Base-by-base conservation (phyloP, 2,329 filamentous ascomycete genomes). In the Pestalotiopsis sp. region DNA sequence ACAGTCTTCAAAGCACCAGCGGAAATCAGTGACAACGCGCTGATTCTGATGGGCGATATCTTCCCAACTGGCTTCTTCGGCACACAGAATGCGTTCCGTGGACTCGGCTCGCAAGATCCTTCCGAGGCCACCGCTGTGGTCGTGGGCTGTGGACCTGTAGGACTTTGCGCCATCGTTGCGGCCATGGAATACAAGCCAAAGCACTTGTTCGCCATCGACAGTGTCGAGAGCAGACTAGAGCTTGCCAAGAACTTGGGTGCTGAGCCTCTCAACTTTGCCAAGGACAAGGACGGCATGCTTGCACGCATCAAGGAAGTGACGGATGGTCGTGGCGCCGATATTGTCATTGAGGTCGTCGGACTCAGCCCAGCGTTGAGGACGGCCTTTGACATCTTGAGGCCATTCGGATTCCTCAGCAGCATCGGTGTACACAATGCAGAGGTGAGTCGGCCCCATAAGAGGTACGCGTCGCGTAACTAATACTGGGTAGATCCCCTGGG, bases 31-130 rank as follows among this genome's bases (percentile, higher is more conserved):
- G 91, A 95, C 73, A 87, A 92, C 72, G 90, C 90, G 45, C 85
- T 97, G 63, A 90, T 97, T 6, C 86, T 97, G 31, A 97, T 97
- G 94, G 94, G 93, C 17, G 94, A 97, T 77, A 97, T 97, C 75
- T 97, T 96, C 80, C 94, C 94, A 1, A 93, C 91, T 0, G 93
- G 95, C 7, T 97, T 90, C 81, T 97, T 95, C 74, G 94, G 93
- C 6, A 93, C 93, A 4, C 86, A 87, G 68, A 96, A 94, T 75
- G 95, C 90, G 6, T 91, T 97, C 79, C 88, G 88, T 68, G 82
- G 91, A 75, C 84, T 91, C 52, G 75, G 78, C n/a, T 74, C 82
- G 14, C 85, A 89, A 70, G 85, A 90, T 68, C 87, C 91, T 65
- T 80, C 84, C 20, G 88, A 93, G 61, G 88, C 90, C 69, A 93